Conservation (phyloP, 768 basidiomycete genomes). For the Mycena capillaripes region DNA sequence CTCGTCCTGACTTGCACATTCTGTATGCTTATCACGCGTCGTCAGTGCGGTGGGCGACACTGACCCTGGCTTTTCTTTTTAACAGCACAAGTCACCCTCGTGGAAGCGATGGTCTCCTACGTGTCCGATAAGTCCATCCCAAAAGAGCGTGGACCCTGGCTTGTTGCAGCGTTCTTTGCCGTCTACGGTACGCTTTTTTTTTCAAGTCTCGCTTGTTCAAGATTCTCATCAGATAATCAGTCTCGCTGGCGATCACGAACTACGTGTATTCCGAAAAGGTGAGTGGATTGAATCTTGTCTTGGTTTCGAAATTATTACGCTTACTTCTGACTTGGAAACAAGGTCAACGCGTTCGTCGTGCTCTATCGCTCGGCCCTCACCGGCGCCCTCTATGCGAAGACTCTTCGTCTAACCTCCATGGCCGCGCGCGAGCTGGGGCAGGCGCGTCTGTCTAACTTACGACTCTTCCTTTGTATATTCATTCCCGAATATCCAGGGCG, state of each 20-base stretch:
- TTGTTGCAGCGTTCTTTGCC: constrained; percentile 14
- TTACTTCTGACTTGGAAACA: too few species aligned
- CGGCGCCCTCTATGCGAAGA: constrained; percentile 25
- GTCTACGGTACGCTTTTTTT: constrained; percentile 12
- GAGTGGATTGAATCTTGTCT: too few species aligned
- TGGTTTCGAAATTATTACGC: too few species aligned
- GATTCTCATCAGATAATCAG: too few species aligned
- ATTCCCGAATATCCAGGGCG: constrained; percentile 6
- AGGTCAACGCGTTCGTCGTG: constrained; percentile 25
- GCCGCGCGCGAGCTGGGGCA: constrained; percentile 29
- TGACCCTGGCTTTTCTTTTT: too few species aligned
- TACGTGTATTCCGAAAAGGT: constrained; percentile 17
- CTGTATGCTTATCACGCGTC: too few species aligned
- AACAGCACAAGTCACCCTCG: constrained; percentile 23
- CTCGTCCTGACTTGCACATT: constrained; percentile 6
- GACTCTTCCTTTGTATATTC: neutral
- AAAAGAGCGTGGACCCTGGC: constrained; percentile 4
- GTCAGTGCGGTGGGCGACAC: neutral
- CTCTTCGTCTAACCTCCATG: constrained; percentile 11
- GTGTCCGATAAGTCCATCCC: constrained; percentile 25
- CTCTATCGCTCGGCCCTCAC: constrained; percentile 33
- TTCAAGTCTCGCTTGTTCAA: too few species aligned
- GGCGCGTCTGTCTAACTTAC: neutral
- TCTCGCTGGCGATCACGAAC: constrained; percentile 7
- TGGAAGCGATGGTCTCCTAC: constrained; percentile 19